Base-by-base conservation (phyloP, 768 basidiomycete species). In the Xanthoconium stramineum region DNA sequence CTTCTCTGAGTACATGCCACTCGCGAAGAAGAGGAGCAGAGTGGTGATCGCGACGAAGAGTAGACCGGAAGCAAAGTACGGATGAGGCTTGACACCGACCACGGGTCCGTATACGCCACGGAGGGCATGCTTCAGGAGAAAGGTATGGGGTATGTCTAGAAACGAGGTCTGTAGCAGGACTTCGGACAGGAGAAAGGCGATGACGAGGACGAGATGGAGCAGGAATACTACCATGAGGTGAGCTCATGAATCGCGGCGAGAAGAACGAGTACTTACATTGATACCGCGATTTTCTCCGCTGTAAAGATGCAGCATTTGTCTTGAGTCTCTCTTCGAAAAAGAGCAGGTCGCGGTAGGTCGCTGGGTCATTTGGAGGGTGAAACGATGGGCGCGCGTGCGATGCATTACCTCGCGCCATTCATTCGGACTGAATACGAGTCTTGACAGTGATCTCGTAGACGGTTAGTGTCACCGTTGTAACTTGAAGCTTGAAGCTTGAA, bases 261-360 rank as follows among this genome's bases (percentile, higher is more conserved):
- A 51, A 38, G 47, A 35, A 32, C 55, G 32, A 4, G 28, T 60
- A 79, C 83, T 62, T 67, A 93, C 91, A 68, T 75, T 93, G 89
- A 72, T 94, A 94, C 56, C 89, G 81, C 29, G 83, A 80, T 72
- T 94, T 94, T 53, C 92, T 78, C 30, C 82, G 80, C 64, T 89
- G 87, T 15, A 95, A 76, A 57, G 79, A 82, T n/a, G 87, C 82
- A 6, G 92, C 93, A 66, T 89, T 98, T 19, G 89, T 88, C 76
- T 97, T 97, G 56, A 99, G 83, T n/a, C 96, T 81, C 69, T 98
- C 95, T 74, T 99, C 96, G 57, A 98, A 98, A 44, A 93, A 76
- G 24, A 98, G 80, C 14, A 99, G 76, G 69, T 99, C 96, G 44
- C 89, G 78, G 71, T 89, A 92, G 2, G 94, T 94, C 13, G 87